phyloP scores from a whole-genome alignment of 148 eudicot genomes.

The Polygonum maritimum region DNA sequence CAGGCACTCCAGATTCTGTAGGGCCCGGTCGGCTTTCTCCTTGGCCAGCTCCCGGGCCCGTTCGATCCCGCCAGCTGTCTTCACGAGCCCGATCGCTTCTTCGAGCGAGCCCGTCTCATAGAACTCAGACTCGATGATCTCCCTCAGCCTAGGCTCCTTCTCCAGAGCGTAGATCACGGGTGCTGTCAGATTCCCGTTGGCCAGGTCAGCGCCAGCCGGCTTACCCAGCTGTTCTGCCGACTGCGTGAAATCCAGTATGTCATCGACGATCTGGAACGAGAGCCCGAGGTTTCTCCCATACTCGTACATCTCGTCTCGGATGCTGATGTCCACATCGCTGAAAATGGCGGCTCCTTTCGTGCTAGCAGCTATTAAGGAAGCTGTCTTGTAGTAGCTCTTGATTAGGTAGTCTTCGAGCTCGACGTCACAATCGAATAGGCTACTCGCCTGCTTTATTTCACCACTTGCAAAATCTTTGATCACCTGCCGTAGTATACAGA shows the following conservation, averaged over 20 bases:
- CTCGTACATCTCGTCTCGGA: conserved; percentile 64
- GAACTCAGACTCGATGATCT: conserved; percentile 74
- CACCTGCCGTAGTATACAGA: conserved; percentile 43
- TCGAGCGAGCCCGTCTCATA: conserved; percentile 67
- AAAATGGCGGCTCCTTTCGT: conserved; percentile 86
- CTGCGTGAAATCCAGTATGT: conserved; percentile 85
- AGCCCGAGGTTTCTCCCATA: conserved; percentile 87
- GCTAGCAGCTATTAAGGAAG: conserved; percentile 90
- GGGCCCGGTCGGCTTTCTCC: conserved; percentile 61
- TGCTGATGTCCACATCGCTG: conserved; percentile 50
- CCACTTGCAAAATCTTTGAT: conserved; percentile 97
- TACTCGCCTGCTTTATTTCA: conserved; percentile 92
- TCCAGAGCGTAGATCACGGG: conserved; percentile 74
- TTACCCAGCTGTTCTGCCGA: conserved; percentile 87
- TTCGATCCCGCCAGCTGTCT: conserved; percentile 61
- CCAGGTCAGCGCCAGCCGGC: conserved; percentile 85
- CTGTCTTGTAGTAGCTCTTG: conserved; percentile 93
- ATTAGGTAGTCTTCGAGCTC: conserved; percentile 72
- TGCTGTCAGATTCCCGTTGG: conserved; percentile 86
- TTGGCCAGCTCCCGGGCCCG: conserved; percentile 60
- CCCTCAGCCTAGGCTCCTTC: conserved; percentile 54
- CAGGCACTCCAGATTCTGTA: conserved; percentile 54
- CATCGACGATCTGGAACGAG: conserved; percentile 91
- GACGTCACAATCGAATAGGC: conserved; percentile 71
- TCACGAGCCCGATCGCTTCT: conserved; percentile 65